Evolutionary conservation across 2,329 filamentous ascomycete species (phyloP).

Genomic region (Aspergillus brasiliensis): DNA sequence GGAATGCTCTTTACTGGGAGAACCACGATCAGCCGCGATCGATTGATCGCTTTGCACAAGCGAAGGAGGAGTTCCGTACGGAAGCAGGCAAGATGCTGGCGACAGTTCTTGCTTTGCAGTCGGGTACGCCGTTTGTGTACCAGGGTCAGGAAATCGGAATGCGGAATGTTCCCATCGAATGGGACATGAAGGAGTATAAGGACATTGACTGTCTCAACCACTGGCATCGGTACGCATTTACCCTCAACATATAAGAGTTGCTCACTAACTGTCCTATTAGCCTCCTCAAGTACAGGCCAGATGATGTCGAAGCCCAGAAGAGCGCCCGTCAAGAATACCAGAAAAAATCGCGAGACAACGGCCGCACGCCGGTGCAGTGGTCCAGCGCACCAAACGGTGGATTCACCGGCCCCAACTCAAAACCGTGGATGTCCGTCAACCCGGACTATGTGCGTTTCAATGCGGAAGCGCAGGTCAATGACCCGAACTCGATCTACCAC

Average conservation of each 20-base stretch:
- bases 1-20: slow-evolving; percentile 67
- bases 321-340: slow-evolving; percentile 39
- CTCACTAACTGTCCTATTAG: slow-evolving; percentile 22
- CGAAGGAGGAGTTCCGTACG: slow-evolving; percentile 53
- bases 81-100: slow-evolving; percentile 63
- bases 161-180: slow-evolving; percentile 63
- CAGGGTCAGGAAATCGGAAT: slow-evolving; percentile 71
- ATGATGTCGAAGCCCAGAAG: slow-evolving; percentile 31
- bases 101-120: slow-evolving; percentile 57
- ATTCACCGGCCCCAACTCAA: slow-evolving; percentile 58
- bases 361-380: slow-evolving; percentile 74
- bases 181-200: slow-evolving; percentile 67
- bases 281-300: slow-evolving; percentile 30
- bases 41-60: slow-evolving; percentile 58
- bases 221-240: slow-evolving; percentile 46
- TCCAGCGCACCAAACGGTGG: slow-evolving; percentile 61
- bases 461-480: slow-evolving; percentile 49
- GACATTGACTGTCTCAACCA: slow-evolving; percentile 66
- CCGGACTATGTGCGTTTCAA: slow-evolving; percentile 66
- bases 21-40: slow-evolving; percentile 67
- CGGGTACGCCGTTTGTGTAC: slow-evolving; percentile 68
- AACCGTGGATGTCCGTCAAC: slow-evolving; percentile 72
- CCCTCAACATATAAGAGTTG: too few relatives aligned
- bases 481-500: slow-evolving; percentile 55
- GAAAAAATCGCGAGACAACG: slow-evolving; percentile 63